These are phyloP conservation scores for Pseudopithomyces chartarum DNA, from an alignment of 2,329 filamentous ascomycete genomes.

Conservation along the genomic window DNA sequence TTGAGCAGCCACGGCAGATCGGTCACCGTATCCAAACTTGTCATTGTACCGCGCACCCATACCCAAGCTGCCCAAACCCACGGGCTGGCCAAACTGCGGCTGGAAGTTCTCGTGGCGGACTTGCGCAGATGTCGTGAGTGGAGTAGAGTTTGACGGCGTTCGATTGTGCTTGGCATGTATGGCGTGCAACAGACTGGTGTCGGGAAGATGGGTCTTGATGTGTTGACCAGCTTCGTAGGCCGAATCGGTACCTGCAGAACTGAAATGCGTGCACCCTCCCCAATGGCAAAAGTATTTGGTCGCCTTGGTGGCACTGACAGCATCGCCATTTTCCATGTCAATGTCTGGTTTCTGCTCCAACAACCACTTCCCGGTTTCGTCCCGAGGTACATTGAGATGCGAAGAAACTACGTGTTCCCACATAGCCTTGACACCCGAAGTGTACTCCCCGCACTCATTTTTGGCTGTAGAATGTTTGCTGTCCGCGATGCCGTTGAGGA, in stretches of 20 bases:
- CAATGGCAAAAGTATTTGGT: conserved; percentile 66
- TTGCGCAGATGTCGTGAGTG: conserved; percentile 34
- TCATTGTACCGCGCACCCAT: conserved; percentile 27
- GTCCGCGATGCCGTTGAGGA: conserved; percentile 38
- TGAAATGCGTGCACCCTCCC: conserved; percentile 67
- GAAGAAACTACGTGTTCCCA: conserved; percentile 71
- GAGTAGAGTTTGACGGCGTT: conserved; percentile 43
- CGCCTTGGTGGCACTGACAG: conserved; percentile 52
- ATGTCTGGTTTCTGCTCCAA: conserved; percentile 45
- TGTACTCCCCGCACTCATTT: conserved; percentile 59
- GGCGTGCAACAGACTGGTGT: conserved; percentile 44
- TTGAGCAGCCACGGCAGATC: conserved; percentile 30
- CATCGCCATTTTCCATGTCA: conserved; percentile 46
- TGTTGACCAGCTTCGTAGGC: conserved; percentile 63
- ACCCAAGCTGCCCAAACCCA: conserved; percentile 33
- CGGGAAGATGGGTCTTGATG: conserved; percentile 70
- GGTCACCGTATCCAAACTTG: conserved; percentile 21
- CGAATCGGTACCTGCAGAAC: conserved; percentile 37
- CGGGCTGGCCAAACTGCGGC: conserved; percentile 37
- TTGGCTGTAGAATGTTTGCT: conserved; percentile 36
- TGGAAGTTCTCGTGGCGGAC: conserved; percentile 33
- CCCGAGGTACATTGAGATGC: conserved; percentile 66
- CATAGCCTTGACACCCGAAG: conserved; percentile 67
- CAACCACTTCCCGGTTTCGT: conserved; percentile 59
- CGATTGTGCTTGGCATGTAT: conserved; percentile 55